phyloP scores from a whole-genome alignment of 805 yeast genomes.

The Spathaspora hagerdaliae region DNA sequence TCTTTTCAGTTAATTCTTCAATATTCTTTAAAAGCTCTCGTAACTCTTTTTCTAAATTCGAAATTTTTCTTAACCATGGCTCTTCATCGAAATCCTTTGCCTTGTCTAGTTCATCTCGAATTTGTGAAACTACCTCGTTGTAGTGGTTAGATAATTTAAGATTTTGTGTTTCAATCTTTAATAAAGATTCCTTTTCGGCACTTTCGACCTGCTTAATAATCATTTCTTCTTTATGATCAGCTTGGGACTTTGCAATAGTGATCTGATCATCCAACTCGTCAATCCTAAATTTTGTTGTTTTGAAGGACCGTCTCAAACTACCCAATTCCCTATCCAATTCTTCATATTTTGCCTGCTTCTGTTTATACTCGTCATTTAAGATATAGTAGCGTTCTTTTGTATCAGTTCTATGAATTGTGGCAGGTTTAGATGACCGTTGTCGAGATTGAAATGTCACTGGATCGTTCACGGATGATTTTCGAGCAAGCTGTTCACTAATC shows the following conservation, averaged over 20 bases:
- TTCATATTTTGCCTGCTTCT: not conserved
- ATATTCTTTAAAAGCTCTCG: conserved; percentile 7
- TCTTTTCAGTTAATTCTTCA: conserved; percentile 11
- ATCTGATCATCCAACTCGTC: conserved; percentile 1
- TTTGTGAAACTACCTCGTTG: conserved; percentile 28
- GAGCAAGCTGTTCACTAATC: conserved; percentile 2
- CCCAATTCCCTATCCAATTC: conserved; percentile 2
- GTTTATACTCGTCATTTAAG: conserved; percentile 4
- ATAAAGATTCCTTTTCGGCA: conserved; percentile 24
- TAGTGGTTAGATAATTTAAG: conserved; percentile 22
- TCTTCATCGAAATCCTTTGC: conserved; percentile 23
- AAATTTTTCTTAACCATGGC: conserved; percentile 14
- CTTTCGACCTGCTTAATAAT: conserved; percentile 25
- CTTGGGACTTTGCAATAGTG: not conserved
- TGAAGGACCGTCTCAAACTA: conserved; percentile 1
- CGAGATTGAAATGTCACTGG: not conserved
- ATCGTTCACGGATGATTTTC: conserved; percentile 2
- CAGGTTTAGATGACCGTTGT: not conserved
- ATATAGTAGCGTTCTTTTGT: conserved; percentile 3
- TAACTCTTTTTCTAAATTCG: conserved; percentile 10
- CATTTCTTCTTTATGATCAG: conserved; percentile 1
- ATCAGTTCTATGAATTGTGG: too few species aligned
- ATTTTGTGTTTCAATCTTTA: conserved; percentile 26
- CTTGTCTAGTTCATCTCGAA: conserved; percentile 27
- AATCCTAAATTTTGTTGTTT: not conserved